phyloP scores from a whole-genome alignment of 805 yeast genomes.

The Teunomyces funiuensis region DNA sequence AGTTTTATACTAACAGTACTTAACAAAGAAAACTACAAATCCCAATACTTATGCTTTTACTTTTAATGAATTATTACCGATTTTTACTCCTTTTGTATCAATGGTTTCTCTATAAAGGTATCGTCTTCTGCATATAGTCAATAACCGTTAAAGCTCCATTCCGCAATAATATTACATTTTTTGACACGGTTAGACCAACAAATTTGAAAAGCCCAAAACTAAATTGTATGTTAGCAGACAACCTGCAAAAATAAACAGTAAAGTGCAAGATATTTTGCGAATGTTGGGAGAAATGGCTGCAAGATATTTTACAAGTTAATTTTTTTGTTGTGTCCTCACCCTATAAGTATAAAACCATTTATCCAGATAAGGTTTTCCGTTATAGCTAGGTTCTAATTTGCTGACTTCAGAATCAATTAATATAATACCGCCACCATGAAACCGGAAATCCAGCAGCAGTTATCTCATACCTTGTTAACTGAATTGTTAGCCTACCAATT shows the following conservation, averaged over 20 bases:
- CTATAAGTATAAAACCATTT: conserved; percentile 2
- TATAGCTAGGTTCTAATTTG: not conserved
- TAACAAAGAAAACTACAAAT: too few species aligned
- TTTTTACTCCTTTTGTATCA: too few species aligned
- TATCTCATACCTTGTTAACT: conserved; percentile 90
- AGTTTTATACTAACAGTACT: too few species aligned
- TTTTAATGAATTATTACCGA: too few species aligned
- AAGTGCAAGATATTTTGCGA: not conserved
- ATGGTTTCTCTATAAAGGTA: not conserved
- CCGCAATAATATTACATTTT: not conserved
- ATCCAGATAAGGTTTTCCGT: not conserved
- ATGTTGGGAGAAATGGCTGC: conserved; percentile 3
- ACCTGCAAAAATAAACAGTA: not conserved
- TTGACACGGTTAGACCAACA: not conserved
- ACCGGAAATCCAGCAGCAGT: conserved; percentile 97
- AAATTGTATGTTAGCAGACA: not conserved
- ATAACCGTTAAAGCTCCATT: too few species aligned
- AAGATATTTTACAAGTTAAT: not conserved
- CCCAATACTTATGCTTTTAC: too few species aligned
- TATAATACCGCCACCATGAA: conserved; percentile 47
- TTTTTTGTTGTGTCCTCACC: conserved; percentile 2
- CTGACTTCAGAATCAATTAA: not conserved
- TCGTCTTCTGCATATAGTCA: not conserved
- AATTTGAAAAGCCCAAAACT: conserved; percentile 2
- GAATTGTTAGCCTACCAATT: conserved; percentile 98